Evolutionary conservation across 495 filamentous ascomycete genomes (phyloP).

Genomic region (Astrocystis sublimbata): DNA sequence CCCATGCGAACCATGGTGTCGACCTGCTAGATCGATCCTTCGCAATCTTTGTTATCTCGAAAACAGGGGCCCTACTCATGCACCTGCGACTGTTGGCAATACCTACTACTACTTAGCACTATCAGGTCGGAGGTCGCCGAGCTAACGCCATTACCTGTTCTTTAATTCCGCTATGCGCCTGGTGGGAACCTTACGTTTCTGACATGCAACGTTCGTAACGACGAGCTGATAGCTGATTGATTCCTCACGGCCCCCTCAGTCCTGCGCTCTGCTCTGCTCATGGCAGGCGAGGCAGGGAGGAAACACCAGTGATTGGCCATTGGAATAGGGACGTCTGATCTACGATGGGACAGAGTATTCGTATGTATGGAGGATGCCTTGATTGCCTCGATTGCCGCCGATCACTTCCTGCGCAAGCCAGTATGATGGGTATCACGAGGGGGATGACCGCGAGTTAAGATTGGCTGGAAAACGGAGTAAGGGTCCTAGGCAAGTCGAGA

Average conservation of each 20-base stretch:
- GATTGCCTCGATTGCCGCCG: background rate
- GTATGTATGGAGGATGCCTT: too few relatives aligned
- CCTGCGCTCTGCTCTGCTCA: background rate
- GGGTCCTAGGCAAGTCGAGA: background rate
- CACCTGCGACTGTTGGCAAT: background rate
- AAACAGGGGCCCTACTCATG: background rate
- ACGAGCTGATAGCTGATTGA: background rate
- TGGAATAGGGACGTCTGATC: background rate
- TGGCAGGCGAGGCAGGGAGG: background rate
- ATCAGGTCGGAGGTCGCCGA: background rate
- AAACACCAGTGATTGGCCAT: background rate
- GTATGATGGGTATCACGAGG: background rate
- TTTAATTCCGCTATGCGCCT: background rate
- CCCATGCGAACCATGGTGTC: too few relatives aligned
- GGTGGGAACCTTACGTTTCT: background rate
- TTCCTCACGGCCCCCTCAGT: background rate
- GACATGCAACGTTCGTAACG: background rate
- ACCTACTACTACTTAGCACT: background rate
- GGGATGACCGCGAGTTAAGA: background rate
- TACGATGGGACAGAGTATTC: too few relatives aligned
- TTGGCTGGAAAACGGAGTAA: constrained; percentile 5
- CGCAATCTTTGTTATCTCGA: background rate
- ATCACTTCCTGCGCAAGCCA: constrained; percentile 1
- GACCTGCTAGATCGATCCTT: constrained; percentile 5
- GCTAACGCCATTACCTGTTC: background rate